Evolutionary conservation across 139 green algal genomes (phyloP), one percentile per base, ranked within the genome.

Genomic region (Chlamydomonas applanata): DNA sequence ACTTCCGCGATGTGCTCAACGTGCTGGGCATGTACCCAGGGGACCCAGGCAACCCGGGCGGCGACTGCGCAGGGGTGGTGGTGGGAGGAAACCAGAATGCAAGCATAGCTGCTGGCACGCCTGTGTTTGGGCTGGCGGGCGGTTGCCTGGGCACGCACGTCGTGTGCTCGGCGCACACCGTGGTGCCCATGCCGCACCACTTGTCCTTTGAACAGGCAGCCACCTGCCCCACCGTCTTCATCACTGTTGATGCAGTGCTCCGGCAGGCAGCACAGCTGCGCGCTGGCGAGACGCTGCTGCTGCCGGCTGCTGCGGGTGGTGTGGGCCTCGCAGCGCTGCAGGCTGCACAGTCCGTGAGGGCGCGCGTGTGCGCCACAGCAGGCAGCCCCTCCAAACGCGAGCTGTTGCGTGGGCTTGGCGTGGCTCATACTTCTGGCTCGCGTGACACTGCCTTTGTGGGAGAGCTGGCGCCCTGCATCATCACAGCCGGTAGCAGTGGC

Each of bases 221-320:
- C 24, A 94, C 89, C 13, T 80, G 79, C 7, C 92, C 92, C 44
- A 97, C 92, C 0, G 90, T 95, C 27, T 95, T 92, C 79, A 89
- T 94, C 17, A 81, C 71, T 20, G 65, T 80, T 7, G 81, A 80
- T 14, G 24, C 64, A 1, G 85, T 83, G 49, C 74, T 86, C 33
- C 33, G 75, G 9, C 77, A 92, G 63, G 82, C 85, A 25, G 82
- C 85, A 24, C 66, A n/a, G 0, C 63, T 83, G 52, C 59, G 34
- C 4, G 57, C 71, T 11, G 82, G 86, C 0, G 82, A 94, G 45
- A 44, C 54, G 0, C 71, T 93, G 61, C 79, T 97, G 64, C 69
- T 97, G 73, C 92, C 92, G 44, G 91, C 88, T 22, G 91, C 89
- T 1, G 89, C 92, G 9, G 92, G 92, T 14, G 92, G 92, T 16